These are phyloP conservation scores for Mallotus nudiflorus DNA, from an alignment of 345 rosid species.

Conservation along the genomic window DNA sequence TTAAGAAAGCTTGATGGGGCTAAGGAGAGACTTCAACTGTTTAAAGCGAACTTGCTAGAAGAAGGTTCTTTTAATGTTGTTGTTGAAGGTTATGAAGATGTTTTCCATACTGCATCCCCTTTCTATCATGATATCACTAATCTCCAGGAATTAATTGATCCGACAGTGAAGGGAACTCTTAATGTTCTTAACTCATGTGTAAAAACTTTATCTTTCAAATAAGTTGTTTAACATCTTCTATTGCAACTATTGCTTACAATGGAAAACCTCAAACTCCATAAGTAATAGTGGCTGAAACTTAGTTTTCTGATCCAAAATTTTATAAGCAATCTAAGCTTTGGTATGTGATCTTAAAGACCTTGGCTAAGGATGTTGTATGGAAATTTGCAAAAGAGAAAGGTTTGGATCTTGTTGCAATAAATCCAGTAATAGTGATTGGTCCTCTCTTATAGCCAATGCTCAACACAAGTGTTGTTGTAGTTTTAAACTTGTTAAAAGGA, in stretches of 20 bases:
- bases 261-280: constrained; percentile 72
- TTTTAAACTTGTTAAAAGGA: constrained; percentile 78
- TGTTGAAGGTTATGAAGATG: constrained; percentile 71
- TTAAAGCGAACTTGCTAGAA: constrained; percentile 71
- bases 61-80: constrained; percentile 74
- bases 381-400: constrained; percentile 73
- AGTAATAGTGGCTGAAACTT: constrained; percentile 73
- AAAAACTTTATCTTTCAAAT: constrained; percentile 61
- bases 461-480: constrained; percentile 83
- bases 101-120: constrained; percentile 92
- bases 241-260: constrained; percentile 63
- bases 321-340: constrained; percentile 64
- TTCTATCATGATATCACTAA: constrained; percentile 67
- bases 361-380: constrained; percentile 94
- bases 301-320: constrained; percentile 62
- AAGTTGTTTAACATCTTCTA: constrained; percentile 82
- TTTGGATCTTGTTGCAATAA: constrained; percentile 68
- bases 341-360: constrained; percentile 82
- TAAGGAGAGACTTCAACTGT: constrained; percentile 62
- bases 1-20: constrained; percentile 87
- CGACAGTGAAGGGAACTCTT: constrained; percentile 84
- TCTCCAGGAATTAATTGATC: constrained; percentile 91
- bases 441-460: constrained; percentile 91
- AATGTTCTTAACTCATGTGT: constrained; percentile 77
- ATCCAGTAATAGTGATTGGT: constrained; percentile 92